Conservation (phyloP, 352 stramenopile species). For the Globisporangium recalcitrans region DNA sequence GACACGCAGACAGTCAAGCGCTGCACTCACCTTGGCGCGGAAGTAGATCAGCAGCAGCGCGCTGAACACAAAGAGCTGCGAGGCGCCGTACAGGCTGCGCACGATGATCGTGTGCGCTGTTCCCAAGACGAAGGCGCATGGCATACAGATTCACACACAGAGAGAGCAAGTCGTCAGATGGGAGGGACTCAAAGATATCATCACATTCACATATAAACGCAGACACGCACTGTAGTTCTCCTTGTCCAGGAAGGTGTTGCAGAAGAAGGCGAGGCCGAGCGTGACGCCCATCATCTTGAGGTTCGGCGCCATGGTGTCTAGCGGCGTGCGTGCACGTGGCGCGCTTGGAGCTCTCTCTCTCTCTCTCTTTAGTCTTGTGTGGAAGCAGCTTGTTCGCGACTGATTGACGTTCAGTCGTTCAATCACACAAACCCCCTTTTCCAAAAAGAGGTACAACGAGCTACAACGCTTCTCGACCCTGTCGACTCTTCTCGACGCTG, state of each 20-base stretch:
- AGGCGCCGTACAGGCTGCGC: slow-evolving; percentile 50
- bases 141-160: slow-evolving; percentile 5
- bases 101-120: slow-evolving; percentile 58
- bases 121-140: slow-evolving; percentile 14
- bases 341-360: not conserved
- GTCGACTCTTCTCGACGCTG: too few species aligned
- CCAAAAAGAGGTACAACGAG: too few species aligned
- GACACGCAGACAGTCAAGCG: not conserved
- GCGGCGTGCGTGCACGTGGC: not conserved
- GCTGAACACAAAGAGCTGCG: slow-evolving; percentile 64
- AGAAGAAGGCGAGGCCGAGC: slow-evolving; percentile 51
- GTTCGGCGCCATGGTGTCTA: slow-evolving; percentile 53
- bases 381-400: not conserved
- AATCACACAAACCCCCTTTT: too few species aligned
- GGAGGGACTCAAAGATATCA: not conserved
- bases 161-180: not conserved
- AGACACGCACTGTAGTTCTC: slow-evolving; percentile 45
- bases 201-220: too few species aligned
- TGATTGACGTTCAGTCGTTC: not conserved
- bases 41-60: slow-evolving; percentile 56
- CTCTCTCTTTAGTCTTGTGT: not conserved
- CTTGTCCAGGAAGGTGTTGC: slow-evolving; percentile 64
- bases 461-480: too few species aligned
- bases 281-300: slow-evolving; percentile 79
- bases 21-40: slow-evolving; percentile 38